These are phyloP conservation scores for Pyricularia sp. DNA, from an alignment of 2,329 filamentous ascomycete species.

Conservation along the genomic window DNA sequence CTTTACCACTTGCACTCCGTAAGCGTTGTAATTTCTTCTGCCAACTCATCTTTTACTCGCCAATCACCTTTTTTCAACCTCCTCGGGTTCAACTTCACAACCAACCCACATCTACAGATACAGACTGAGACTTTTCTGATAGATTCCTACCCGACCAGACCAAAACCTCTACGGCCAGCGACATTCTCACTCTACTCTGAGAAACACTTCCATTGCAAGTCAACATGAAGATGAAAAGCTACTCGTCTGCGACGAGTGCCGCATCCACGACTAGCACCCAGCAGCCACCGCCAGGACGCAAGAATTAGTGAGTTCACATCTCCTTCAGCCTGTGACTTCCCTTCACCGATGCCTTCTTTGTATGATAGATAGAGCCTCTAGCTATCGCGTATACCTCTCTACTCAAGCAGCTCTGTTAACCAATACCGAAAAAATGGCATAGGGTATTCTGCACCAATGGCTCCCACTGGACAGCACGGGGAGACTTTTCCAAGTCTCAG, in stretches of 20 bases:
- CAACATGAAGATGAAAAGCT: not conserved
- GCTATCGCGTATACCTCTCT: not conserved
- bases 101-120: no score
- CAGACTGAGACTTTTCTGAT: no score
- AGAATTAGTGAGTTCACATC: not conserved
- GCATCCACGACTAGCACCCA: not conserved
- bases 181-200: no score
- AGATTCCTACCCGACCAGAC: no score
- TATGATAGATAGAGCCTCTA: not conserved
- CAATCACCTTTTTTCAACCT: no score
- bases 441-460: constrained; percentile 2
- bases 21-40: not conserved
- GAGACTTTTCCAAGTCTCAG: not conserved
- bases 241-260: not conserved
- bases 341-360: not conserved
- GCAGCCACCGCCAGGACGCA: not conserved
- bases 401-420: not conserved
- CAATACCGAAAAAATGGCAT: not conserved
- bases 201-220: not conserved
- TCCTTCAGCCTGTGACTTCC: not conserved
- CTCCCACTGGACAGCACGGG: not conserved
- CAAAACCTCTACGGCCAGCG: no score
- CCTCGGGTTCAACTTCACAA: no score
- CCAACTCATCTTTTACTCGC: not conserved
- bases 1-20: no score